These are phyloP conservation scores for Iberis pinnata DNA, from an alignment of 345 rosid species.

Conservation along the genomic window DNA sequence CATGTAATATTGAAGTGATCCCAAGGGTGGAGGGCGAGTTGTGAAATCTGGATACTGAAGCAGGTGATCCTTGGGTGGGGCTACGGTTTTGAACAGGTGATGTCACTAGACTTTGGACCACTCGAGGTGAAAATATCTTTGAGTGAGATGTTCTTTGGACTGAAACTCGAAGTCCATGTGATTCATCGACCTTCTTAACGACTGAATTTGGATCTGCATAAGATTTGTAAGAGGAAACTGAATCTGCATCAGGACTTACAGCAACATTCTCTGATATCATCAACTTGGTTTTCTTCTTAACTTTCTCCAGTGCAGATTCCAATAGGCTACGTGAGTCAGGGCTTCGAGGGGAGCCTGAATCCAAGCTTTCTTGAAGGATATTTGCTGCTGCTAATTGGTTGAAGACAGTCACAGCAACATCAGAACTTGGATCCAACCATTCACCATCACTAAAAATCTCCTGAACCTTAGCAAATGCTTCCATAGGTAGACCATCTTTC, in stretches of 20 bases:
- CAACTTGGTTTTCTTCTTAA: conserved; percentile 34
- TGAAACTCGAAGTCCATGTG: conserved; percentile 43
- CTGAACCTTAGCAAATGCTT: conserved; percentile 60
- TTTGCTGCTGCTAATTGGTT: conserved; percentile 47
- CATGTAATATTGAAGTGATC: conserved; percentile 70
- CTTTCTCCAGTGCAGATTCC: conserved; percentile 38
- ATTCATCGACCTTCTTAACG: conserved; percentile 36
- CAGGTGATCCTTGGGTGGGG: conserved; percentile 44
- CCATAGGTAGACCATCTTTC: conserved; percentile 57
- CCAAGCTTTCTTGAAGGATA: conserved; percentile 41
- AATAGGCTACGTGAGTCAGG: conserved; percentile 32
- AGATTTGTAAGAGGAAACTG: conserved; percentile 25
- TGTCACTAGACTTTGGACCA: conserved; percentile 36
- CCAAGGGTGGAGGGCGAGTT: conserved; percentile 52
- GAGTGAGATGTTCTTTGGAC: conserved; percentile 45
- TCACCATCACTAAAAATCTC: conserved; percentile 53
- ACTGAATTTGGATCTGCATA: conserved; percentile 32
- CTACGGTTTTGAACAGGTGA: conserved; percentile 36
- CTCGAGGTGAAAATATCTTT: conserved; percentile 50
- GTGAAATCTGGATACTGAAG: conserved; percentile 43
- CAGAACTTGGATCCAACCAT: conserved; percentile 48
- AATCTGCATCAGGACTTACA: conserved; percentile 22
- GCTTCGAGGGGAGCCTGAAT: conserved; percentile 33
- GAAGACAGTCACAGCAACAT: conserved; percentile 41
- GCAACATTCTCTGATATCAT: conserved; percentile 30